Evolutionary conservation across 805 yeast genomes (phyloP), one percentile per base, ranked within the genome.

Genomic region (Metschnikowia lunata): DNA sequence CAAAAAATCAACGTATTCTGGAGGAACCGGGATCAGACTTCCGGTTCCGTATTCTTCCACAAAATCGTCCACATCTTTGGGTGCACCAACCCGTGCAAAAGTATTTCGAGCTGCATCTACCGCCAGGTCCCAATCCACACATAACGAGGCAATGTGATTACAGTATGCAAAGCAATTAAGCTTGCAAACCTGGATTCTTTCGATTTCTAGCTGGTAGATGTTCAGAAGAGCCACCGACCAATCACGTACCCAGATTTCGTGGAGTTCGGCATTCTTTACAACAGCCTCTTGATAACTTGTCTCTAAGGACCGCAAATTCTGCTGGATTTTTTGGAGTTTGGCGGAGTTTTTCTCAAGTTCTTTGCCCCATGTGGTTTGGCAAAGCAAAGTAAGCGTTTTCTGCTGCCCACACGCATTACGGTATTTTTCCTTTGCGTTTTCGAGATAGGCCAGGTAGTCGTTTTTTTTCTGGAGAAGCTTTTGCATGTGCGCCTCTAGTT

Each of bases 101-200:
- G 78, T 62, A 7, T 79, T 60, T 44, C 96, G 75, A 11, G 89
- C 76, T 41, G 71, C 71, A 57, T 88, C 96, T 44, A 85, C 86
- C 8, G 85, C 74, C 49, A 79, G 83, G 58, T 88, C 96, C 55
- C 83, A 85, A 36, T 80, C 78, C 29, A 88, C 90, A 59, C 96
- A 88, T 3, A 82, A 72, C 0, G 87, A 74, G 7, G 95, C 85
- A 8, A 85, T 71, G 33, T 81, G 72, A 62, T 88, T 88, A 37
- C 91, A 80, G 57, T 74, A 87, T 35, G 81, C 85, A 85, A 95
- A 88, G 47, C 88, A 62, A 52, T 82, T 85, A 13, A 83, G 69
- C 55, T 86, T 83, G 45, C 85, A 58, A 49, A 81, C 75, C 54
- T 83, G 83, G 43, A 86, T 76, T 49, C 90, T 75, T 58, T 85